phyloP scores from a whole-genome alignment of 2,329 filamentous ascomycete genomes.

The Bipolaris cookei region DNA sequence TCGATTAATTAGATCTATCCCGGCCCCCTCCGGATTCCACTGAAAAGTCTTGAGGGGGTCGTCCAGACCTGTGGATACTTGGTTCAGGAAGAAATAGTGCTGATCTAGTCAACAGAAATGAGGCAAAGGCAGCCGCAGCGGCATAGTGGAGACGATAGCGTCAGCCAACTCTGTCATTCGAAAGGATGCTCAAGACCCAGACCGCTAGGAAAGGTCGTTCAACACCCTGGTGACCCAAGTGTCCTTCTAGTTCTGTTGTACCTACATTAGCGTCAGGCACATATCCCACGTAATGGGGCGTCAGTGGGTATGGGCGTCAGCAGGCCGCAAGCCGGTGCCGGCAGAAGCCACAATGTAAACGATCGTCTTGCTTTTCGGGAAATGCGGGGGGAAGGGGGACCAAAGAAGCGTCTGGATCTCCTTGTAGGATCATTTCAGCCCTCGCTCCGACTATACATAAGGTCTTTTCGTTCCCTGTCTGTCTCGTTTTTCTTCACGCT shows the following conservation, averaged over 20 bases:
- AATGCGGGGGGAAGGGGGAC: slow-evolving; percentile 16
- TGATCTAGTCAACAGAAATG: background rate
- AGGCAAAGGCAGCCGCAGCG: background rate
- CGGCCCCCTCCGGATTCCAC: slow-evolving; percentile 12
- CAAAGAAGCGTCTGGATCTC: slow-evolving; percentile 12
- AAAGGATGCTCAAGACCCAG: background rate
- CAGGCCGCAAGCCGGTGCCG: slow-evolving; percentile 10
- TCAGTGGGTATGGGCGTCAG: slow-evolving; percentile 3
- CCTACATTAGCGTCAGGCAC: slow-evolving; percentile 30
- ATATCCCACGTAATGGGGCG: slow-evolving; percentile 17
- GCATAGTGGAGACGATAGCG: slow-evolving; percentile 4
- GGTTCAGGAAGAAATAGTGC: background rate
- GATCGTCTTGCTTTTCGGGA: slow-evolving; percentile 14
- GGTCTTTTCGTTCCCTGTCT: slow-evolving; percentile 10
- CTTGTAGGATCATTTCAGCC: slow-evolving; percentile 1
- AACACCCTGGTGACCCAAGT: slow-evolving; percentile 8
- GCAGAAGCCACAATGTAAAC: slow-evolving; percentile 16
- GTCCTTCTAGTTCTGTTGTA: slow-evolving; percentile 17
- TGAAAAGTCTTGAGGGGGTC: background rate
- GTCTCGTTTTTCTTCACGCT: slow-evolving; percentile 16
- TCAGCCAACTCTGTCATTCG: slow-evolving; percentile 3
- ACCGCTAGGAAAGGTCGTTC: slow-evolving; percentile 7
- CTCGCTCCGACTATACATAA: slow-evolving; percentile 22
- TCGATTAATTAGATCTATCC: slow-evolving; percentile 10
- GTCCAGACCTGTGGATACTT: background rate